phyloP scores from a whole-genome alignment of 2,329 filamentous ascomycete genomes.

The Coniochaeta sp. region DNA sequence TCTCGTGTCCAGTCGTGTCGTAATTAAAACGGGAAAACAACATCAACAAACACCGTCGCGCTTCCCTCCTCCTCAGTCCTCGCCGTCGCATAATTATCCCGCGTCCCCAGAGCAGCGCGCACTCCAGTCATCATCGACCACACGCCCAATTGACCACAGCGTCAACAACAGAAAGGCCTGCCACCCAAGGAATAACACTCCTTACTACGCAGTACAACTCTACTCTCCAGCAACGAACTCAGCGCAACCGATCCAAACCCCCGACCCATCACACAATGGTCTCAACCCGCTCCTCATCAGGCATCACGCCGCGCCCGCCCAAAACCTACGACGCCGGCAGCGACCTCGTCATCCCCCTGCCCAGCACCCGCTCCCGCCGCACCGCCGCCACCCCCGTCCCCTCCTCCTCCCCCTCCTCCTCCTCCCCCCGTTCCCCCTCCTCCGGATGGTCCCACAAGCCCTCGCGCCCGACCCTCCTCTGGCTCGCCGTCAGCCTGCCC shows the following conservation, averaged over 20 bases:
- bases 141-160: background rate
- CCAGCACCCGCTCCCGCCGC: background rate
- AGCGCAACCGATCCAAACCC: background rate
- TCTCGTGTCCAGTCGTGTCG: no score
- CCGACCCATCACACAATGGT: constrained; percentile 5
- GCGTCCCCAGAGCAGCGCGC: no score
- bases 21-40: background rate
- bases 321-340: background rate
- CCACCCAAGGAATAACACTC: no score
- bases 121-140: no score
- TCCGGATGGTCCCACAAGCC: constrained; percentile 45
- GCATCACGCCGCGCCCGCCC: background rate
- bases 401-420: constrained; percentile 4
- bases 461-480: constrained; percentile 45
- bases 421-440: constrained; percentile 4
- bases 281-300: constrained; percentile 9
- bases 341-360: background rate
- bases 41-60: background rate
- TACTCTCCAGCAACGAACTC: background rate
- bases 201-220: background rate
- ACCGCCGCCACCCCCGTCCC: background rate
- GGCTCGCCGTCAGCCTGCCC: constrained; percentile 68
- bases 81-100: no score
- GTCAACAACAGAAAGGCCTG: background rate
- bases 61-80: no score